A percentile compares a stretch with the other conserved stretches of the same genome.
These are phyloP conservation scores for Isatis tinctoria DNA, from an alignment of 345 rosid genomes.

Conservation along the genomic window DNA sequence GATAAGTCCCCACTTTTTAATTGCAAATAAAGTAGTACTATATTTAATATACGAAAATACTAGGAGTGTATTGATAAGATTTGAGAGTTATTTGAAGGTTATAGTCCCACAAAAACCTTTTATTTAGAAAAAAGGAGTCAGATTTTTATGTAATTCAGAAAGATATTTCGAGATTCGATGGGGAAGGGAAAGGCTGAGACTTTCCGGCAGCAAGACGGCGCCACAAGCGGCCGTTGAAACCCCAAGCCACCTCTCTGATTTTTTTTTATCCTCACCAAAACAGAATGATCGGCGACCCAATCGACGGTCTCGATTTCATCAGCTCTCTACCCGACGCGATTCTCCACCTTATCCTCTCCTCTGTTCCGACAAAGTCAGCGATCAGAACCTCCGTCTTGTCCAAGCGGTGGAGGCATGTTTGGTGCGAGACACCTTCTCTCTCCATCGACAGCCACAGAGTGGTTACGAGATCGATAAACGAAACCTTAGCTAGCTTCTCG, in stretches of 20 bases:
- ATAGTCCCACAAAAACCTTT: background rate
- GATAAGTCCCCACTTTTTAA: too few species aligned
- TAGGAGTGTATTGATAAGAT: too few species aligned
- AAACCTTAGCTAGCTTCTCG: slow-evolving; percentile 6
- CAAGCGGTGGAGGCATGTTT: slow-evolving; percentile 25
- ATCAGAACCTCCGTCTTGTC: slow-evolving; percentile 29
- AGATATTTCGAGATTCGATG: background rate
- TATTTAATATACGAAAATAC: too few species aligned
- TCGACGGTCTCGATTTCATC: slow-evolving; percentile 18
- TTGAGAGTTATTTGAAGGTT: background rate
- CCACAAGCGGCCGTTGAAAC: background rate
- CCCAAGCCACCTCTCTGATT: background rate
- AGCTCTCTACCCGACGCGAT: slow-evolving; percentile 23
- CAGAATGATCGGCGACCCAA: background rate
- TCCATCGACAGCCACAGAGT: slow-evolving; percentile 14
- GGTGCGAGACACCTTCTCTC: slow-evolving; percentile 29
- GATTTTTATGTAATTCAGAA: background rate
- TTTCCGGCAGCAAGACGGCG: slow-evolving; percentile 11
- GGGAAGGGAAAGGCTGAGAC: background rate
- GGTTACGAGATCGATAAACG: slow-evolving; percentile 14
- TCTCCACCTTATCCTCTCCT: slow-evolving; percentile 31
- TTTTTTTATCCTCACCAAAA: background rate
- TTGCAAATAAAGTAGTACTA: too few species aligned
- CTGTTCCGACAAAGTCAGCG: slow-evolving; percentile 19
- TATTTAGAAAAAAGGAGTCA: background rate